Evolutionary conservation across 345 rosid genomes (phyloP).

Genomic region (Eucalyptus pauciflora): DNA sequence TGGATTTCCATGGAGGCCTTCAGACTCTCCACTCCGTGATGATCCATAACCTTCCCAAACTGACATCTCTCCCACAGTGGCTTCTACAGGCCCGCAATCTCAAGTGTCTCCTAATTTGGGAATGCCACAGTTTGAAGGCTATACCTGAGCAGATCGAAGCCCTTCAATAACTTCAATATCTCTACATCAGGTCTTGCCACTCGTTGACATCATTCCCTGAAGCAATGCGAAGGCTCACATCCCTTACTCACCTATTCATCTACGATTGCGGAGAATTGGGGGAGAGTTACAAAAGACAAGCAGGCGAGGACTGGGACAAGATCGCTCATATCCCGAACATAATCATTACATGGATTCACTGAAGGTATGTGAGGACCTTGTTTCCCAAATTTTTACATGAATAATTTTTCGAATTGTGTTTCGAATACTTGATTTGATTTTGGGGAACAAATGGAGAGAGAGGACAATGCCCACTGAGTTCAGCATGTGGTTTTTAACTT

Average conservation of each 20-base stretch:
- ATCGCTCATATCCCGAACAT: neutral
- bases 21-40: too few species aligned
- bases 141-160: too few species aligned
- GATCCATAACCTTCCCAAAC: rapidly evolving
- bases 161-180: too few species aligned
- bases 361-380: neutral
- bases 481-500: neutral
- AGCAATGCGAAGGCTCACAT: too few species aligned
- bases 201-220: too few species aligned
- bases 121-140: rapidly evolving
- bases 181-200: rapidly evolving
- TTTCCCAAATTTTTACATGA: neutral
- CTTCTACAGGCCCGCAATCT: too few species aligned
- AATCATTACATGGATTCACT: rapidly evolving
- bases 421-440: neutral
- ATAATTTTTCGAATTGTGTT: neutral
- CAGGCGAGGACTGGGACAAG: neutral
- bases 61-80: too few species aligned
- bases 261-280: rapidly evolving
- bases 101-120: rapidly evolving
- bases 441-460: neutral
- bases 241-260: too few species aligned
- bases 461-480: neutral
- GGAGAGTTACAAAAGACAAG: rapidly evolving
- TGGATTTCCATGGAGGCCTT: too few species aligned